Conservation (phyloP, 768 basidiomycete genomes). For the Kwoniella dendrophila region DNA sequence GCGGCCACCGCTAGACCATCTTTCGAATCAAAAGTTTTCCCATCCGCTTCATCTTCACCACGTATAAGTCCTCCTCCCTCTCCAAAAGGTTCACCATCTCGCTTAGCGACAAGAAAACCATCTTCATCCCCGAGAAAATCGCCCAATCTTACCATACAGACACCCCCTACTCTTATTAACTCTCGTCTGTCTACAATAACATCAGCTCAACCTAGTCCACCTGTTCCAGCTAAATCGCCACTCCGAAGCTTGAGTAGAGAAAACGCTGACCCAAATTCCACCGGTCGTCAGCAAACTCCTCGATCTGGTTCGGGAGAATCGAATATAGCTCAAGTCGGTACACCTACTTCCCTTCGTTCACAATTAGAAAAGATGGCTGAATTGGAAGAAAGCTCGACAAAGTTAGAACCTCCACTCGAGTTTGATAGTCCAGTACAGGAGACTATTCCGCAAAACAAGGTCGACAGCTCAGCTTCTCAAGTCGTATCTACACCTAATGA, state of each 20-base stretch:
- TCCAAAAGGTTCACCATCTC: constrained; percentile 5
- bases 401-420: not conserved
- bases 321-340: constrained; percentile 14
- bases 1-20: not conserved
- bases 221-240: constrained; percentile 44
- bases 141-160: constrained; percentile 21
- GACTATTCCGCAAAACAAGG: not conserved
- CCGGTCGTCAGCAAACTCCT: constrained; percentile 4
- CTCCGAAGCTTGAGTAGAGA: constrained; percentile 30
- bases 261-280: constrained; percentile 13
- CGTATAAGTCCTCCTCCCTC: not conserved
- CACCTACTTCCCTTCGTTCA: constrained; percentile 8
- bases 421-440: not conserved
- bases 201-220: constrained; percentile 35
- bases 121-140: constrained; percentile 18
- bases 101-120: not conserved
- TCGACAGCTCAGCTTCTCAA: not conserved
- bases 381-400: not conserved
- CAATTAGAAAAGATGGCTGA: constrained; percentile 6
- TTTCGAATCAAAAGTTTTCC: not conserved
- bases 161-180: constrained; percentile 13
- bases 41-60: constrained; percentile 1
- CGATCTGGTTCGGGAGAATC: constrained; percentile 23
- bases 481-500: constrained; percentile 23
- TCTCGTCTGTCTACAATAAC: constrained; percentile 22